Base-by-base conservation (phyloP, 108 stramenopile genomes). In the Skeletonema potamos region DNA sequence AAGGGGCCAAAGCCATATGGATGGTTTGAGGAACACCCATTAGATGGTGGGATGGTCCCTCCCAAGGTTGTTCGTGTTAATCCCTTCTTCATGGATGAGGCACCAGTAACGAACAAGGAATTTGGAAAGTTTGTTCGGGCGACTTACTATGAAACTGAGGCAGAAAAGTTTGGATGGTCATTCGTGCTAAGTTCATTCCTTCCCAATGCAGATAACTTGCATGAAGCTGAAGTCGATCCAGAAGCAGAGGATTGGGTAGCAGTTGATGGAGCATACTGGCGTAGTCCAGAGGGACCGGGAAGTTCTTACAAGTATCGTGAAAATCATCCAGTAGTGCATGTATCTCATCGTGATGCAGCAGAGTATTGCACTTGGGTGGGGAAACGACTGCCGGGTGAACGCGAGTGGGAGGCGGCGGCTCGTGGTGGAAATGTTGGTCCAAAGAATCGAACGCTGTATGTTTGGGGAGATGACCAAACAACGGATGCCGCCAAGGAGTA, bases 361-460 rank as follows among this genome's bases (percentile, higher is more conserved):
- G 98, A 97, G 64, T 98, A 93, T 69, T 98, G 98, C 78, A 74
- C 77, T 13, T 98, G 97, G 98, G 72, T 67, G 8, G 95, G 94
- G 6, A 88, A 91, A 54, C 87, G 96, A 24, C 72, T 97, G 26
- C 93, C 92, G 12, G 90, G 94, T 11, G 96, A 97, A 82, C 56
- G 90, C 61, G 96, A 97, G 66, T 97, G 92, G 92, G 96, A 97
- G 73, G 92, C 89, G 5, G 96, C 94, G 13, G 96, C 93, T 6
- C 81, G 96, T 5, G 93, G 89, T n/a, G 88, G 87, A 8, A 66
- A 87, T 46, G 84, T 58, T 32, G 90, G 90, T 30, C 90, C 90
- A 9, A 77, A 69, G 11, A 93, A 93, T 64, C 82, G 91, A 37
- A 92, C 93, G 13, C 58, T 90, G 43, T 95, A 81, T 77, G 48